phyloP scores from a whole-genome alignment of 169 alveolate species.

The Plasmodium ovale region DNA sequence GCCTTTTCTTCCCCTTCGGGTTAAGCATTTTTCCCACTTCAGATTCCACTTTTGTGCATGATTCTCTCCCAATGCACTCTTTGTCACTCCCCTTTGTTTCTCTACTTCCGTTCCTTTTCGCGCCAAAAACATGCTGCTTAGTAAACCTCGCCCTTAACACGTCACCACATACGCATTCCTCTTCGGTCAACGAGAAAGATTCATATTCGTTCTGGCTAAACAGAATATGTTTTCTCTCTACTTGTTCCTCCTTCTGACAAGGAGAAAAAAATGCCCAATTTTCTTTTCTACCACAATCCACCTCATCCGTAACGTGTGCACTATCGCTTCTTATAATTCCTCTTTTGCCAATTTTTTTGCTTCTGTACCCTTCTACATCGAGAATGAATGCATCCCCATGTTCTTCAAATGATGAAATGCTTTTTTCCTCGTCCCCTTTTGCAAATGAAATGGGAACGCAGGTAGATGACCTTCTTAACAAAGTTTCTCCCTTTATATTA shows the following conservation, averaged over 20 bases:
- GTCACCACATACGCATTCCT: conserved; percentile 8
- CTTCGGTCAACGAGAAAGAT: neutral
- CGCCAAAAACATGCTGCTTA: conserved; percentile 5
- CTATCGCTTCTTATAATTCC: neutral
- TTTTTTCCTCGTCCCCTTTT: neutral
- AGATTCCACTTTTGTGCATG: neutral
- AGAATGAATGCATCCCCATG: neutral
- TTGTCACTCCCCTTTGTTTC: neutral
- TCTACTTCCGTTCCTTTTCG: conserved; percentile 11
- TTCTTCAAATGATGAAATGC: neutral
- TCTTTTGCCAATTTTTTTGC: too few species aligned
- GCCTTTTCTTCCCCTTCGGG: neutral
- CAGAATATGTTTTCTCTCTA: neutral
- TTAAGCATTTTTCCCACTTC: neutral
- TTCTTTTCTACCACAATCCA: neutral
- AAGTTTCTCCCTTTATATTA: neutral
- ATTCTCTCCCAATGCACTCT: neutral
- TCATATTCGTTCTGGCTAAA: conserved; percentile 18
- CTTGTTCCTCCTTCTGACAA: neutral
- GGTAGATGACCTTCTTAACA: neutral
- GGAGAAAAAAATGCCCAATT: too few species aligned
- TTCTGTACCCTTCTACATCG: conserved; percentile 3
- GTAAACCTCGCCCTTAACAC: conserved; percentile 7
- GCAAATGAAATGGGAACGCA: neutral
- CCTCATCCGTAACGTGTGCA: too few species aligned